These are phyloP conservation scores for Lactifluus subvellereus DNA, from an alignment of 768 basidiomycete species.

Conservation along the genomic window DNA sequence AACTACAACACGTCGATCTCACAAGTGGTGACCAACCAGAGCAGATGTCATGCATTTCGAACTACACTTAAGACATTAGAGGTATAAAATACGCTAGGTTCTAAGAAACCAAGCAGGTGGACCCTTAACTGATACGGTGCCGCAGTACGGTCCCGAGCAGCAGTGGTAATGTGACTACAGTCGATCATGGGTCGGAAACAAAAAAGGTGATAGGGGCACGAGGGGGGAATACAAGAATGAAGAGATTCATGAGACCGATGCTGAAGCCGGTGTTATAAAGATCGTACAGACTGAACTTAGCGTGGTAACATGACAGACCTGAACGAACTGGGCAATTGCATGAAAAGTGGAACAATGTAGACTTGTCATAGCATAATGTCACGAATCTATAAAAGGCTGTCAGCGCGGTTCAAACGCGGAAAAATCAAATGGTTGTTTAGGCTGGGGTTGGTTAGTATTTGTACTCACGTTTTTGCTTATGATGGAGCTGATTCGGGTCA, in stretches of 20 bases:
- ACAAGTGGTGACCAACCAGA: background rate
- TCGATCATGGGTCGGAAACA: background rate
- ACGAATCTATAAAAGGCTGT: conserved; percentile 38
- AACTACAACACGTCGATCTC: background rate
- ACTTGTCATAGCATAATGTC: conserved; percentile 43
- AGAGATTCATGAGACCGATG: background rate
- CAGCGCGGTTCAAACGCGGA: conserved; percentile 6
- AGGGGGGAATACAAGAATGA: background rate
- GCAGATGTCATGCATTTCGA: background rate
- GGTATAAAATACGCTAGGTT: conserved; percentile 3
- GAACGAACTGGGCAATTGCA: background rate
- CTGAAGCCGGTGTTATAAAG: background rate
- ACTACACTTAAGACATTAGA: background rate
- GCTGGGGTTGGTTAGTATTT: background rate
- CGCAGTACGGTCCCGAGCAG: background rate
- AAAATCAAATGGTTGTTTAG: conserved; percentile 1
- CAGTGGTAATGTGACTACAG: background rate
- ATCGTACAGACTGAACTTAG: conserved; percentile 1
- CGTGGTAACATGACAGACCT: background rate
- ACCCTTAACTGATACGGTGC: background rate
- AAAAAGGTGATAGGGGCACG: background rate
- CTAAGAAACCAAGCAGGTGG: conserved; percentile 4
- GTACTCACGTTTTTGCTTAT: conserved; percentile 65
- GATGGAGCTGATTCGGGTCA: conserved; percentile 43
- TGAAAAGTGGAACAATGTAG: background rate